Conservation (phyloP, 495 filamentous ascomycete species). For the Chaetomium tenue region DNA sequence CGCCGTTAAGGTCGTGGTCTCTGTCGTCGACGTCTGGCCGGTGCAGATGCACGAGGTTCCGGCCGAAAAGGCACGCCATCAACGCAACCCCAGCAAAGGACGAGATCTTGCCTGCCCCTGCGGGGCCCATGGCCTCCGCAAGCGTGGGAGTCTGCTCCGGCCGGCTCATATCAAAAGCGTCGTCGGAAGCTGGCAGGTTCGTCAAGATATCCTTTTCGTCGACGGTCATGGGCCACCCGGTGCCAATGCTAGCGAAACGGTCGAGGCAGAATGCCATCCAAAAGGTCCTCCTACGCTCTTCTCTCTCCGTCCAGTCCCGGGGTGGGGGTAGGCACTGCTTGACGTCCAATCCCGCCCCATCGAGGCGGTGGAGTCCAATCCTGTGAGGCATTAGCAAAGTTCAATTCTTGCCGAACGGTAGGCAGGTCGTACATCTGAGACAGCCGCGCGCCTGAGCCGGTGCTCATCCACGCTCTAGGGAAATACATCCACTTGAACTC, state of each 20-base stretch:
- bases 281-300: conserved; percentile 88
- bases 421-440: conserved; percentile 63
- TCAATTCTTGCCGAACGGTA: background rate
- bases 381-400: conserved; percentile 33
- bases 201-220: conserved; percentile 91
- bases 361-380: conserved; percentile 86
- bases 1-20: conserved; percentile 86
- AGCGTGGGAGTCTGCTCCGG: conserved; percentile 68
- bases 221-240: conserved; percentile 92
- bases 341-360: conserved; percentile 82
- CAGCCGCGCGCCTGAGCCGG: conserved; percentile 72
- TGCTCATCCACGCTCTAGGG: conserved; percentile 90
- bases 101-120: conserved; percentile 68
- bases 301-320: conserved; percentile 87
- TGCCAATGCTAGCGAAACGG: conserved; percentile 93
- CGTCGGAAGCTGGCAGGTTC: conserved; percentile 79
- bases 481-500: conserved; percentile 99
- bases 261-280: conserved; percentile 92
- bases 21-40: conserved; percentile 78
- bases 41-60: conserved; percentile 93
- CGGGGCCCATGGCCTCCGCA: conserved; percentile 66
- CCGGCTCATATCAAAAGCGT: conserved; percentile 80
- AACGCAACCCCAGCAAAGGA: conserved; percentile 79
- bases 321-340: conserved; percentile 86
- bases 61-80: conserved; percentile 84